Evolutionary conservation across 2,329 filamentous ascomycete genomes (phyloP), one percentile per base, ranked within the genome.

Genomic region (Ilyonectria sp.): DNA sequence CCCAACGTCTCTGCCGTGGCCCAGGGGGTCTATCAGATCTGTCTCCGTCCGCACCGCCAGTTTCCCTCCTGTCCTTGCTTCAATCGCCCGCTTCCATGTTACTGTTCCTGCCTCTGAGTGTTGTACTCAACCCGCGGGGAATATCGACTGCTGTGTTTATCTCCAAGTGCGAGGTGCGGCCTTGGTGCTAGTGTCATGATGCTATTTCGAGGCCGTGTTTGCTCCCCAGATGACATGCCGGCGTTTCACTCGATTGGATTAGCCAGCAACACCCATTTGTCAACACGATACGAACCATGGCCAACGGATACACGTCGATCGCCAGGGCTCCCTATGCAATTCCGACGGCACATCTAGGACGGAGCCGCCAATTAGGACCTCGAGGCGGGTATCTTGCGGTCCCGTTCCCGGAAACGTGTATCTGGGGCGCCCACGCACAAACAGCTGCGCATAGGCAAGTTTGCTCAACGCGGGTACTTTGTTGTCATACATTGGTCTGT

Each of bases 1-100:
- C 70, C 54, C 74, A 69, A 46, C 74, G 67, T 73, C 65, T n/a
- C 69, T 73, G 71, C 43, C 47, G 76, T 78, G 68, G 62, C 69
- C 63, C 61, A 71, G 57, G 64, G 63, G 59, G 35, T 43, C 50
- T 23, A 17, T 59, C 37, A 44, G 26, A 37, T 31, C 40, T 37
- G 47, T 52, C 43, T 44, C 58, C 8, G 40, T 43, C 47, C 7
- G 21, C 26, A 29, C 47, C 54, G 26, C 26, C 31, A 46, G 19
- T 37, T 50, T 37, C 63, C n/a, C 7, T 47, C 43, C 33, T 35
- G 11, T 43, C 33, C 47, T 19, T 33, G 13, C 50, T 37, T 37
- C n/a, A 9, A 33, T 52, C 40, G 6, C 23, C 15, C 23, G 44
- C 35, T 13, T 26, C 11, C 52, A 19, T 56, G 21, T 52, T 19